Evolutionary conservation across 129 eudicot genomes (phyloP).

Genomic region (Kitagawia praeruptora): DNA sequence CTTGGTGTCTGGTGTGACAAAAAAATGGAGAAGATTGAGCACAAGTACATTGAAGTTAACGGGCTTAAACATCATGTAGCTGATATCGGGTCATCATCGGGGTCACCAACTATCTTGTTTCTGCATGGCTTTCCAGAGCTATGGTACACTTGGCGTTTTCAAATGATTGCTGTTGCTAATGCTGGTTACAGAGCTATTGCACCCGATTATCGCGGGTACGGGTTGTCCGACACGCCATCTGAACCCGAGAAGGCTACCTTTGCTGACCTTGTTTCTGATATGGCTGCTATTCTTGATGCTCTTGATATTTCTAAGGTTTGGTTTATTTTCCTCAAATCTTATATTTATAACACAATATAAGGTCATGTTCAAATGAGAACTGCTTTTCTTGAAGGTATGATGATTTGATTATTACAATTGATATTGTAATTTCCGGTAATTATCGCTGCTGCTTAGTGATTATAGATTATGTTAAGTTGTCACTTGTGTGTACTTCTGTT

Average conservation of each 20-base stretch:
- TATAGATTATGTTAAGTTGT: too few relatives aligned
- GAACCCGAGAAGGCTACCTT: conserved; percentile 25
- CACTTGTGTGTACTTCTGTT: too few relatives aligned
- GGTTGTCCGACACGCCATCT: conserved; percentile 13
- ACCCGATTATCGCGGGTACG: conserved; percentile 13
- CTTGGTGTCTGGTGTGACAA: neutral
- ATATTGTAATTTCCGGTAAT: too few relatives aligned
- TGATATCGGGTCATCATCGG: neutral
- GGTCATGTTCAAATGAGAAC: too few relatives aligned
- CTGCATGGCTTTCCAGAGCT: conserved; percentile 15
- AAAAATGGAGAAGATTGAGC: conserved; percentile 15
- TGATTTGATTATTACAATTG: too few relatives aligned
- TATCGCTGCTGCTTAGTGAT: too few relatives aligned
- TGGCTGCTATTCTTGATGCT: conserved; percentile 19
- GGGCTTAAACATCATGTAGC: conserved; percentile 12
- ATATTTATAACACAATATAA: too few relatives aligned
- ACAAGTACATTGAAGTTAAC: conserved; percentile 2
- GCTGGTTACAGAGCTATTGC: conserved; percentile 14
- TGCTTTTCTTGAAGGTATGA: too few relatives aligned
- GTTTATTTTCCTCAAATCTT: too few relatives aligned
- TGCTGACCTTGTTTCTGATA: conserved; percentile 27
- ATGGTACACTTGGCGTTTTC: conserved; percentile 18
- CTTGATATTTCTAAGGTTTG: conserved; percentile 17
- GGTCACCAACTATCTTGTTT: neutral
- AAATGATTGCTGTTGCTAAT: conserved; percentile 7